Conservation (phyloP, 2,329 filamentous ascomycete species). For the Colletotrichum caudatum region DNA sequence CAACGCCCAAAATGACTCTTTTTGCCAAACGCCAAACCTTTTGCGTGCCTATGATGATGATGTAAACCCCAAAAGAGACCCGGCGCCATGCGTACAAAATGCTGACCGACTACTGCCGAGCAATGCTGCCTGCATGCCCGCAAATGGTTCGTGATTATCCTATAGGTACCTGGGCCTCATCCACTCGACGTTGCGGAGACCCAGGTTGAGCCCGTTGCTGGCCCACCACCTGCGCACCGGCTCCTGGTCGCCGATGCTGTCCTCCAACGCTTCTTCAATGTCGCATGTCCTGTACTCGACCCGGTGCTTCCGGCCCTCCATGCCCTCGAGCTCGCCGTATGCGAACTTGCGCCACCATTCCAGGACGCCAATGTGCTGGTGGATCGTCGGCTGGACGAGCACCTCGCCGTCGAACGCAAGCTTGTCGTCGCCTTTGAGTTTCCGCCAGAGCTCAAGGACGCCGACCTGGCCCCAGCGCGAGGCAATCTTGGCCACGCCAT, state of each 20-base stretch:
- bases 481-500: constrained; percentile 85
- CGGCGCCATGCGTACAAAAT: constrained; percentile 16
- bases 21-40: constrained; percentile 10
- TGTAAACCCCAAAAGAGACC: neutral
- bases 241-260: constrained; percentile 80
- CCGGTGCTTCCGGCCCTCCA: constrained; percentile 68
- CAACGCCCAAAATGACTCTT: neutral
- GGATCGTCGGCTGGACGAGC: constrained; percentile 87
- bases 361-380: constrained; percentile 84
- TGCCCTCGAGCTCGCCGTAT: constrained; percentile 65
- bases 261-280: constrained; percentile 93
- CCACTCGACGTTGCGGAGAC: constrained; percentile 88
- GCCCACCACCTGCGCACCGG: constrained; percentile 90
- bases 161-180: constrained; percentile 83
- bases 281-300: constrained; percentile 97
- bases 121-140: constrained; percentile 19
- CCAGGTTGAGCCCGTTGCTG: constrained; percentile 82
- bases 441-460: constrained; percentile 85
- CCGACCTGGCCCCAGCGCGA: constrained; percentile 86
- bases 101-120: constrained; percentile 11
- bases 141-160: constrained; percentile 22
- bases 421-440: constrained; percentile 71
- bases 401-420: constrained; percentile 86
- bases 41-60: constrained; percentile 10
- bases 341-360: constrained; percentile 91